These are phyloP conservation scores for Nepenthes mirabilis DNA, from an alignment of 148 eudicot species.

Conservation along the genomic window DNA sequence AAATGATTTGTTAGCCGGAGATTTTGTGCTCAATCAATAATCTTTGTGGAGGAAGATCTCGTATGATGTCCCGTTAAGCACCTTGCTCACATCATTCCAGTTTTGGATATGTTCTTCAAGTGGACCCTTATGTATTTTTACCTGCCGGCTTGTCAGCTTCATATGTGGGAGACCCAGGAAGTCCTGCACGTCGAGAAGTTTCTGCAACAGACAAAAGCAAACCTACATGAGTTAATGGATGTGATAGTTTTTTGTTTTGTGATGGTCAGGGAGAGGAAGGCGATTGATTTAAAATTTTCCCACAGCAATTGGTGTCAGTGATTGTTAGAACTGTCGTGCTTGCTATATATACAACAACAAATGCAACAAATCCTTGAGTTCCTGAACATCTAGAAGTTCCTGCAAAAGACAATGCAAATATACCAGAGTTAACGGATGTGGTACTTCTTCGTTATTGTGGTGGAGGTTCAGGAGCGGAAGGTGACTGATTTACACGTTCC, in stretches of 20 bases:
- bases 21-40: slow-evolving; percentile 19
- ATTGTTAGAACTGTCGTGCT: too few species aligned
- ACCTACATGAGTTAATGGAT: neutral
- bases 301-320: too few species aligned
- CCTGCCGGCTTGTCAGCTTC: slow-evolving; percentile 59
- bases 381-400: too few species aligned
- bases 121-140: slow-evolving; percentile 85
- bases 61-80: slow-evolving; percentile 65
- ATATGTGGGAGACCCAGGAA: slow-evolving; percentile 53
- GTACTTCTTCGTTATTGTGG: too few species aligned
- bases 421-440: too few species aligned
- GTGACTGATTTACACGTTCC: too few species aligned
- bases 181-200: slow-evolving; percentile 52
- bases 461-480: too few species aligned
- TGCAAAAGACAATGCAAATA: too few species aligned
- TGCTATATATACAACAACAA: too few species aligned
- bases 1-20: neutral
- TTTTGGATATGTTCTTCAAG: slow-evolving; percentile 58
- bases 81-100: slow-evolving; percentile 60
- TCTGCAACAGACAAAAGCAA: slow-evolving; percentile 30
- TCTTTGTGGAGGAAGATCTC: slow-evolving; percentile 48
- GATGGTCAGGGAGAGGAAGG: too few species aligned
- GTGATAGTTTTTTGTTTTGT: neutral
- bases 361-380: too few species aligned
- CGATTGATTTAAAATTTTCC: too few species aligned